phyloP scores from a whole-genome alignment of 495 filamentous ascomycete genomes.

The Pyronema domesticum region DNA sequence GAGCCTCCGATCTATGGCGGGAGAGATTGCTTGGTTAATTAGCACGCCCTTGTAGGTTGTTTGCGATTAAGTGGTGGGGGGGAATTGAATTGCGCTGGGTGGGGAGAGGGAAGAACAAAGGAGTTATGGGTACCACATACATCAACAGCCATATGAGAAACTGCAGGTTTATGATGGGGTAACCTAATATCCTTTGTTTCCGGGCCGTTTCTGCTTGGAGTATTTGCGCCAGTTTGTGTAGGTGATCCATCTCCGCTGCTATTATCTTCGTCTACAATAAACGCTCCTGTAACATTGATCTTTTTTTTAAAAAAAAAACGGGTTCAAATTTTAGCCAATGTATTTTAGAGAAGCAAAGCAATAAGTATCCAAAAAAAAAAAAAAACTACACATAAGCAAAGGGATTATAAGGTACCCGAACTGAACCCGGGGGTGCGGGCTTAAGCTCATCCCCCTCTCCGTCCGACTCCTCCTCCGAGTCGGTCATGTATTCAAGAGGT shows the following conservation, averaged over 20 bases:
- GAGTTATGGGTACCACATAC: constrained; percentile 33
- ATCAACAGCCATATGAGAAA: constrained; percentile 93
- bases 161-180: constrained; percentile 77
- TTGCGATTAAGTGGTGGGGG: too few relatives aligned
- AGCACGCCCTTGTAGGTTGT: neutral
- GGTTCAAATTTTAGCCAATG: too few relatives aligned
- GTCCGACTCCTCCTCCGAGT: too few relatives aligned
- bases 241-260: constrained; percentile 23
- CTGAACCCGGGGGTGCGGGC: too few relatives aligned
- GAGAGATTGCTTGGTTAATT: neutral
- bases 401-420: too few relatives aligned
- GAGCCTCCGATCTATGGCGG: constrained; percentile 69
- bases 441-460: too few relatives aligned
- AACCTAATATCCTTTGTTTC: constrained; percentile 86
- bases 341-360: too few relatives aligned
- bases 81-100: too few relatives aligned
- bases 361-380: too few relatives aligned
- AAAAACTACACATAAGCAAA: too few relatives aligned
- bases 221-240: constrained; percentile 31
- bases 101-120: neutral
- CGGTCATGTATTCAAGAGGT: too few relatives aligned
- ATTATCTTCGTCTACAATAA: constrained; percentile 71
- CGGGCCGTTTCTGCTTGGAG: constrained; percentile 34
- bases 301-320: constrained; percentile 21
- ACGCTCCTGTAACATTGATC: constrained; percentile 91